Evolutionary conservation across 2,329 filamentous ascomycete species (phyloP).

Genomic region (Pestalotiopsis sp.): DNA sequence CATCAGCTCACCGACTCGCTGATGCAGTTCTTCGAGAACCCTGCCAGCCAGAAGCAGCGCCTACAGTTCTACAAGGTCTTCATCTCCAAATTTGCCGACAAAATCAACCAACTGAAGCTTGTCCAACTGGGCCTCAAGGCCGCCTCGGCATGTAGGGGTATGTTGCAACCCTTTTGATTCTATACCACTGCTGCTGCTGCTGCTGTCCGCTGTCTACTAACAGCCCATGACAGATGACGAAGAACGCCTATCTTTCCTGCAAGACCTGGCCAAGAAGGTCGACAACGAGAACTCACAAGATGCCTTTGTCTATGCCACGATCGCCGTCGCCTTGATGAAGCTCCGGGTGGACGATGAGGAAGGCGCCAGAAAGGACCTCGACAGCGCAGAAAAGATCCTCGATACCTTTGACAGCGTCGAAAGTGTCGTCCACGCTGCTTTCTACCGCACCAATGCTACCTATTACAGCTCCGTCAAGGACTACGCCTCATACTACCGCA

Average conservation of each 20-base stretch:
- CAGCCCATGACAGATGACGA: constrained; percentile 64
- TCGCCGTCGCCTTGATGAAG: constrained; percentile 86
- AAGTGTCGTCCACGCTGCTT: constrained; percentile 90
- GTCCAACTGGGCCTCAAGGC: constrained; percentile 88
- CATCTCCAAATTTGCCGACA: constrained; percentile 93
- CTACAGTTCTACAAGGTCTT: constrained; percentile 92
- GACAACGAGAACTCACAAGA: constrained; percentile 92
- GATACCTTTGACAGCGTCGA: constrained; percentile 95
- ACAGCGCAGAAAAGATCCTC: constrained; percentile 82
- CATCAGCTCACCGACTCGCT: constrained; percentile 94
- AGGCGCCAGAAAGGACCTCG: constrained; percentile 83
- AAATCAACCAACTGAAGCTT: constrained; percentile 98
- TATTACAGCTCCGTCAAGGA: constrained; percentile 94
- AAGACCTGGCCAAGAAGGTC: constrained; percentile 81
- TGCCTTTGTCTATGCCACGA: constrained; percentile 90
- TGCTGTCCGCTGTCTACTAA: constrained; percentile 1
- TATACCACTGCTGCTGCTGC: not conserved
- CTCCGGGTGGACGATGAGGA: constrained; percentile 76
- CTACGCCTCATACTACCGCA: constrained; percentile 96
- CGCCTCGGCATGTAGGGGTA: constrained; percentile 80
- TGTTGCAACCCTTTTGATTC: constrained; percentile 13
- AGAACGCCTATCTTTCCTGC: constrained; percentile 83
- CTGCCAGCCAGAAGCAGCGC: constrained; percentile 79
- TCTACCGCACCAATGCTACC: constrained; percentile 92
- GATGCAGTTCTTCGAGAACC: constrained; percentile 81